A percentile compares a stretch with the other conserved stretches of the same genome.
Evolutionary conservation across 805 yeast genomes (phyloP).

Genomic region (Kodamaea neixiangensis): DNA sequence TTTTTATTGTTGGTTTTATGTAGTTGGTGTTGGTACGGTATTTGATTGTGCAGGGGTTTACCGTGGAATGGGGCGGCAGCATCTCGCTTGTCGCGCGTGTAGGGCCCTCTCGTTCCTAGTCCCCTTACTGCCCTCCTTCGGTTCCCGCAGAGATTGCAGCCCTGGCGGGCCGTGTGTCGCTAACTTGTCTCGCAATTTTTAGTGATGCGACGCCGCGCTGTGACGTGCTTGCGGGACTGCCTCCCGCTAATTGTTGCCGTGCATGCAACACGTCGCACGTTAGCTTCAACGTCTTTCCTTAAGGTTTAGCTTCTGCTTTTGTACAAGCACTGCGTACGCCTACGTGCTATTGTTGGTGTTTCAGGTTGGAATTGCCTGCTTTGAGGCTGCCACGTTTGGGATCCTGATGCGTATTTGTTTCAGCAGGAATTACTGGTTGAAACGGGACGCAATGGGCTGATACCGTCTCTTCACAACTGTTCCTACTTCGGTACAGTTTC

Average conservation of each 20-base stretch:
- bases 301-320: slow-evolving; percentile 5
- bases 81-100: neutral
- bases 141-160: no score
- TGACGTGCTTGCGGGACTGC: neutral
- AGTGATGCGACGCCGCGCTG: slow-evolving; percentile 1
- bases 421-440: no score
- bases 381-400: neutral
- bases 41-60: neutral
- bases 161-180: no score
- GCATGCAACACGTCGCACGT: neutral
- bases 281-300: neutral
- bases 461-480: no score
- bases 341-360: slow-evolving; percentile 4
- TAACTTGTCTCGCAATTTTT: neutral
- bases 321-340: neutral
- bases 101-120: no score
- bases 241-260: neutral
- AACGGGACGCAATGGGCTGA: no score
- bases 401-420: neutral
- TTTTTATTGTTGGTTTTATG: neutral
- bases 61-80: neutral
- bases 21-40: neutral
- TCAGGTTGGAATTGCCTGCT: slow-evolving; percentile 6
- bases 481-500: no score
- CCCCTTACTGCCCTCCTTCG: no score